phyloP scores from a whole-genome alignment of 1,139 yeast genomes.

The Magnusiomyces magnusii region DNA sequence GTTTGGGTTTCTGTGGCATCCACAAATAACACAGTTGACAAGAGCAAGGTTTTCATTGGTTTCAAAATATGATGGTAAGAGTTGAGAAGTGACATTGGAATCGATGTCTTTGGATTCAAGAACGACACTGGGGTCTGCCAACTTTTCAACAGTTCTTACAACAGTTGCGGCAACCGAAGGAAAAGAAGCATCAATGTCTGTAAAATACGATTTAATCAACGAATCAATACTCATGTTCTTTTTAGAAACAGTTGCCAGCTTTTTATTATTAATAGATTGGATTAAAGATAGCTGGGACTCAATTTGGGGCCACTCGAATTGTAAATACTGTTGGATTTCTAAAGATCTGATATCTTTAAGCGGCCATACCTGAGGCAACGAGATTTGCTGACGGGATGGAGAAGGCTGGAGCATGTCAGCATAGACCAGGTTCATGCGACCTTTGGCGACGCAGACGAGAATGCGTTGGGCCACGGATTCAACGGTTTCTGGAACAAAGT shows the following conservation, averaged over 20 bases:
- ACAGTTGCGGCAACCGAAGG: slow-evolving; percentile 93
- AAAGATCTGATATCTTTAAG: slow-evolving; percentile 62
- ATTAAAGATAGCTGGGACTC: neutral
- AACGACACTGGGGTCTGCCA: slow-evolving; percentile 40
- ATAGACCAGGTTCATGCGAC: slow-evolving; percentile 53
- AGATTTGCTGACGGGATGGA: no score
- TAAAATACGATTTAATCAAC: slow-evolving; percentile 66
- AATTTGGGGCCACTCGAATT: slow-evolving; percentile 33
- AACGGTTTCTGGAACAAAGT: slow-evolving; percentile 2
- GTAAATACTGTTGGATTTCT: slow-evolving; percentile 53
- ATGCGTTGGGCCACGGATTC: slow-evolving; percentile 54
- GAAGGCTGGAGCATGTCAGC: neutral
- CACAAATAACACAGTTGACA: slow-evolving; percentile 28
- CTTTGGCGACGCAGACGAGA: slow-evolving; percentile 76
- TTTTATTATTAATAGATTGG: neutral
- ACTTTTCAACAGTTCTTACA: slow-evolving; percentile 78
- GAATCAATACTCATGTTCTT: slow-evolving; percentile 77
- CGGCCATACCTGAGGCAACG: slow-evolving; percentile 49
- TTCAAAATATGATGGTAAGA: slow-evolving; percentile 6
- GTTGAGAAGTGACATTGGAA: slow-evolving; percentile 12
- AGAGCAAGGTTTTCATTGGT: slow-evolving; percentile 14
- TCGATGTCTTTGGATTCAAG: slow-evolving; percentile 10
- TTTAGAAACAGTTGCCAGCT: slow-evolving; percentile 20
- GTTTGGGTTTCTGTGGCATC: slow-evolving; percentile 33
- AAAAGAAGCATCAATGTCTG: slow-evolving; percentile 67